Evolutionary conservation across 768 basidiomycete genomes (phyloP), one percentile per base, ranked within the genome.

Genomic region (Leucogyrophana mollusca): DNA sequence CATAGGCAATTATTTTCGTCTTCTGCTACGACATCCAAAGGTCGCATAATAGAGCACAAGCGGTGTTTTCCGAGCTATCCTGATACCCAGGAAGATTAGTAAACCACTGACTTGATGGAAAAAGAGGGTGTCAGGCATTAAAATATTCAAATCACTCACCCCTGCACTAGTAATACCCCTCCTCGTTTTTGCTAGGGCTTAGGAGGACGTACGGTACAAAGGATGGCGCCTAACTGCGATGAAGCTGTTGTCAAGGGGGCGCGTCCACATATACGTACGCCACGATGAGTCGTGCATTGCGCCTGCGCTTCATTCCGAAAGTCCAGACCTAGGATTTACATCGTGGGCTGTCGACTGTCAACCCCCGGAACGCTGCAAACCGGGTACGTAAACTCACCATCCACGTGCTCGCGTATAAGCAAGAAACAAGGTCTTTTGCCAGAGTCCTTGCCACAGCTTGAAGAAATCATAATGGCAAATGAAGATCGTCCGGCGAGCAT

Each of bases 121-220:
- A 58, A 54, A 47, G 52, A 46, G 37, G 51, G 47, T 35, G 40
- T 37, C 45, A 36, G 43, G 21, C 46, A 45, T 46, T n/a, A 54
- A 50, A 4, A 57, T 57, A 59, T 56, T 57, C 47, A 51, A 59
- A 50, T 49, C 22, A 57, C n/a, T 30, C 6, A 30, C 27, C 53
- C 50, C 48, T 36, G 17, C 35, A 37, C 6, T 21, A n/a, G 20
- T 37, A 16, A 16, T 37, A 16, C 27, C 27, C 13, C 27, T 30
- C 27, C 27, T 30, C 27, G 27, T 30, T 30, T n/a, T 6, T 30
- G 27, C 6, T 30, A 30, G 27, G 7, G 13, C 27, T 30, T 13
- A 30, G 6, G 27, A 30, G 27, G 27, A 30, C 27, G 27, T 30
- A 30, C 27, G 13, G 27, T 13, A 30, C 27, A 30, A 13, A 7